phyloP scores from a whole-genome alignment of 371 early-diverging fungal genomes.

The Smittium culicis region DNA sequence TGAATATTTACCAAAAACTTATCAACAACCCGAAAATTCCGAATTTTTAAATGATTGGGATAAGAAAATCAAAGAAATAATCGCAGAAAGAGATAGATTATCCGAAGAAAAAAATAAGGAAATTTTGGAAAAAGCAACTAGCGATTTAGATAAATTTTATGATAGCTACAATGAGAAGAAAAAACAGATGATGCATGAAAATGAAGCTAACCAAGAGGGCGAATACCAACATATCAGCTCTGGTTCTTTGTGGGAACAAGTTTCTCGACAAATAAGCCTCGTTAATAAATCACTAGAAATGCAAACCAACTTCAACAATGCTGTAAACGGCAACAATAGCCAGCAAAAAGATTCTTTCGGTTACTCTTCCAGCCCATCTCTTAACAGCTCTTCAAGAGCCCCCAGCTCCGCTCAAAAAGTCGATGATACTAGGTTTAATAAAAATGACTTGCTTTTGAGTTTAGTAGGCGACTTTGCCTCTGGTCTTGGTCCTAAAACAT shows the following conservation, averaged over 20 bases:
- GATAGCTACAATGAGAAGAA: conserved; percentile 89
- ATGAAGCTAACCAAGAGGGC: conserved; percentile 33
- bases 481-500: not conserved
- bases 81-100: conserved; percentile 63
- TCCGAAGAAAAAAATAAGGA: conserved; percentile 53
- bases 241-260: conserved; percentile 62
- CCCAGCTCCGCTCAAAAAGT: not conserved
- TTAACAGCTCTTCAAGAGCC: too few relatives aligned
- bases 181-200: conserved; percentile 55
- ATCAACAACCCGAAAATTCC: not conserved
- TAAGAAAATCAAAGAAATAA: conserved; percentile 49
- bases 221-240: conserved; percentile 43
- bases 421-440: not conserved
- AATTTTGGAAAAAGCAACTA: conserved; percentile 54
- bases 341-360: not conserved
- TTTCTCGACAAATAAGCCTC: conserved; percentile 48
- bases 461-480: not conserved
- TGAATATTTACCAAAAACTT: conserved; percentile 2
- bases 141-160: conserved; percentile 79
- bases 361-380: not conserved
- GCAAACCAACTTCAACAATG: conserved; percentile 12
- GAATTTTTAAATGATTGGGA: conserved; percentile 46
- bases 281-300: conserved; percentile 23
- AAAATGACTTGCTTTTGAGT: not conserved
- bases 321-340: not conserved